Evolutionary conservation across 2,329 filamentous ascomycete genomes (phyloP).

Genomic region (Bipolaris zeicola): DNA sequence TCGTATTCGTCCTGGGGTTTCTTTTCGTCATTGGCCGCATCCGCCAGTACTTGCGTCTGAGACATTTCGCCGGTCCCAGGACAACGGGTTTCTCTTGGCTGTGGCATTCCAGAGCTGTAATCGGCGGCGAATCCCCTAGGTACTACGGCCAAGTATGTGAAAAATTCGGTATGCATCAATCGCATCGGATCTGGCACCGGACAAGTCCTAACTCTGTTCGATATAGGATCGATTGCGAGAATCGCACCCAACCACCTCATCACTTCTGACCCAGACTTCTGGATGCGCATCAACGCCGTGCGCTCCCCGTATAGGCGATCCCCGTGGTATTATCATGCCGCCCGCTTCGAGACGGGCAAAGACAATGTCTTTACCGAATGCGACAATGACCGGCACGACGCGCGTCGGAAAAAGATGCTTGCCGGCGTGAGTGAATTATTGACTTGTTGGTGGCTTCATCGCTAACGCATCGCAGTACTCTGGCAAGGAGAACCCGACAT

Average conservation of each 20-base stretch:
- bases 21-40: conserved; percentile 28
- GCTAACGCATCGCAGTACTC: conserved; percentile 52
- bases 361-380: conserved; percentile 62
- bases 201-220: neutral
- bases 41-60: conserved; percentile 37
- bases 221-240: conserved; percentile 51
- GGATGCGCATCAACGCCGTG: conserved; percentile 50
- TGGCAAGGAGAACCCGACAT: conserved; percentile 59
- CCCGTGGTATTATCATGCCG: conserved; percentile 48
- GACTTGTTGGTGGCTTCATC: neutral
- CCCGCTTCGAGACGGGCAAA: conserved; percentile 59
- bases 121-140: conserved; percentile 31
- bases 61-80: conserved; percentile 39
- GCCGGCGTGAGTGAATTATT: conserved; percentile 49
- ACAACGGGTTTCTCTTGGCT: conserved; percentile 39
- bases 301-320: conserved; percentile 50
- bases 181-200: neutral
- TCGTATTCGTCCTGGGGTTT: conserved; percentile 16
- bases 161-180: conserved; percentile 34
- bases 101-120: conserved; percentile 40
- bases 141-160: conserved; percentile 39
- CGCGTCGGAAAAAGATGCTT: conserved; percentile 55
- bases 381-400: conserved; percentile 56
- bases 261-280: conserved; percentile 57
- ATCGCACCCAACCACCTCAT: conserved; percentile 58